Conservation (phyloP, 371 early-diverging fungal species). For the Amoeboaphelidium occidentale region DNA sequence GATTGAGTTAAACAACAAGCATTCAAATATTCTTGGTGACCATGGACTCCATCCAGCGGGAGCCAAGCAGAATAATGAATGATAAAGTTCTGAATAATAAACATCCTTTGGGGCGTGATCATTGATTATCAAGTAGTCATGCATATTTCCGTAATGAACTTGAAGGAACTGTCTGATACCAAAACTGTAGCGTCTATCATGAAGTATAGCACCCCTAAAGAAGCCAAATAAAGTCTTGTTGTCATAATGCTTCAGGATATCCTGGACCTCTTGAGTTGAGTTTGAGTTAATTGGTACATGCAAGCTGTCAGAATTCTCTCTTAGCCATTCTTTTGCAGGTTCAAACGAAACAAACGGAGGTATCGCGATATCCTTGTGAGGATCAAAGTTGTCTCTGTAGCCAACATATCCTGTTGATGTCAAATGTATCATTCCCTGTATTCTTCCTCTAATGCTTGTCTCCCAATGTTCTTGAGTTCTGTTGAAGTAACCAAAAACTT, state of each 20-base stretch:
- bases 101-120: slow-evolving; percentile 2
- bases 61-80: slow-evolving; percentile 8
- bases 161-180: slow-evolving; percentile 8
- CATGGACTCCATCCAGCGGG: slow-evolving; percentile 10
- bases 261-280: slow-evolving; percentile 1
- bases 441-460: neutral
- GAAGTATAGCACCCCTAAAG: slow-evolving; percentile 9
- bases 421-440: slow-evolving; percentile 4
- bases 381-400: slow-evolving; percentile 4
- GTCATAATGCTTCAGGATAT: too few species aligned
- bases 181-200: slow-evolving; percentile 6
- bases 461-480: too few species aligned
- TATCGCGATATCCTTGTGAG: slow-evolving; percentile 9
- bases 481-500: slow-evolving; percentile 8
- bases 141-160: slow-evolving; percentile 2
- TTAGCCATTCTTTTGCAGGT: neutral
- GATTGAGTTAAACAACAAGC: slow-evolving; percentile 6
- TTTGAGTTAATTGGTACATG: neutral
- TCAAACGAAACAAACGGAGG: slow-evolving; percentile 5
- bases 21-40: slow-evolving; percentile 8
- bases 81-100: slow-evolving; percentile 8
- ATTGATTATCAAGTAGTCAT: slow-evolving; percentile 2
- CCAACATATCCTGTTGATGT: slow-evolving; percentile 4
- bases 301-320: slow-evolving; percentile 1
- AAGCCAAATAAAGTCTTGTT: slow-evolving; percentile 9